Evolutionary conservation across 73 alveolate species (phyloP).

Genomic region (Symbiodinium pilosum): DNA sequence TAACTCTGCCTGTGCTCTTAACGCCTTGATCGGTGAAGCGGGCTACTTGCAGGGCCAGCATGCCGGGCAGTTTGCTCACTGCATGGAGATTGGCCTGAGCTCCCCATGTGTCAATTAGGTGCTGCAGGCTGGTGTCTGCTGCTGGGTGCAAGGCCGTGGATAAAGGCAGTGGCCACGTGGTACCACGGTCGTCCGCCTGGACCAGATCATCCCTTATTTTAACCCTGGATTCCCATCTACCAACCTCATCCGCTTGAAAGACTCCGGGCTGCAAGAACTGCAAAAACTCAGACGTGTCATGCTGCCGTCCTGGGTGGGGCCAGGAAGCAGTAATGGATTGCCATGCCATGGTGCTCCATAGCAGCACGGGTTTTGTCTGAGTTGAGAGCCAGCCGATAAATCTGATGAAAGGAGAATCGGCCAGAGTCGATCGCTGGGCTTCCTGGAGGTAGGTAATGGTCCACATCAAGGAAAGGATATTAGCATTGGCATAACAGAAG

Average conservation of each 20-base stretch:
- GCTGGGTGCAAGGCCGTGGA: background rate
- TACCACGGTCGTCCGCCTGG: background rate
- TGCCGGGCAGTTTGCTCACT: background rate
- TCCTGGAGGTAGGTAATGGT: background rate
- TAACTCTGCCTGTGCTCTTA: background rate
- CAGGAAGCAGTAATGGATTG: background rate
- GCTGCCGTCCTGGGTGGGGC: background rate
- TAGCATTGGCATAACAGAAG: background rate
- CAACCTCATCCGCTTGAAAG: background rate
- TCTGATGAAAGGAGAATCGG: background rate
- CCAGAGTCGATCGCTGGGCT: background rate
- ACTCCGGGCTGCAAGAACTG: background rate
- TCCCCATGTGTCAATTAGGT: background rate
- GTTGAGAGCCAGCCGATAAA: background rate
- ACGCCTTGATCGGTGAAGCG: background rate
- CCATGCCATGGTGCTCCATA: background rate
- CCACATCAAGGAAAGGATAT: background rate
- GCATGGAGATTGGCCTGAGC: background rate
- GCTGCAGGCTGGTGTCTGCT: background rate
- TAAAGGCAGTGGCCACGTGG: background rate
- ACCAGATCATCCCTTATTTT: too few relatives aligned
- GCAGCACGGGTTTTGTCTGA: background rate
- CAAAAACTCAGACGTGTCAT: background rate
- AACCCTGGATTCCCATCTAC: background rate
- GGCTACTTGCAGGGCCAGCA: background rate